Evolutionary conservation across 345 rosid species (phyloP).

Genomic region (Zanthoxylum bungeanum): DNA sequence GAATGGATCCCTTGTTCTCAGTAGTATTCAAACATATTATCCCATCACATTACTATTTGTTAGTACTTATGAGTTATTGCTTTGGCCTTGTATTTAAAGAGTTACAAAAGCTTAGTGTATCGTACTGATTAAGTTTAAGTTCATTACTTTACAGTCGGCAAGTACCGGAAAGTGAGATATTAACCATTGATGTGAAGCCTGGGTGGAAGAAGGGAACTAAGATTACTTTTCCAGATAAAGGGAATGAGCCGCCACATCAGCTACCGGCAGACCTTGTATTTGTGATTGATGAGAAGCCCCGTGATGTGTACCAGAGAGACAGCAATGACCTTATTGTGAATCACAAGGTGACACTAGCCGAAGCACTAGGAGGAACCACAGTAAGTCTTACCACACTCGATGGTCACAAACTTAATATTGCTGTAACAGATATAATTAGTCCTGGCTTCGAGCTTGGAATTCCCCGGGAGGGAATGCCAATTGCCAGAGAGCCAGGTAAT

Average conservation of each 20-base stretch:
- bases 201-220: slow-evolving; percentile 99
- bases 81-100: neutral
- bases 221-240: slow-evolving; percentile 89
- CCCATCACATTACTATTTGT: neutral
- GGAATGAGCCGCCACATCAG: slow-evolving; percentile 84
- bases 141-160: slow-evolving; percentile 47
- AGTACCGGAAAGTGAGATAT: slow-evolving; percentile 73
- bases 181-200: slow-evolving; percentile 86
- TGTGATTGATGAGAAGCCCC: slow-evolving; percentile 82
- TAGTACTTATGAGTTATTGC: neutral
- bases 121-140: slow-evolving; percentile 5
- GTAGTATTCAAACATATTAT: neutral
- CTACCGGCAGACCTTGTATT: slow-evolving; percentile 92
- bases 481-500: slow-evolving; percentile 71
- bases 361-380: slow-evolving; percentile 80
- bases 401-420: slow-evolving; percentile 55
- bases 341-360: slow-evolving; percentile 60
- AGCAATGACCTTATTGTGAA: slow-evolving; percentile 70
- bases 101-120: neutral
- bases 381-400: slow-evolving; percentile 60
- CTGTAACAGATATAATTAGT: slow-evolving; percentile 64
- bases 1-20: neutral
- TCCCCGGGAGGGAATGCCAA: slow-evolving; percentile 89
- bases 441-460: slow-evolving; percentile 84
- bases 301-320: slow-evolving; percentile 64